phyloP scores from a whole-genome alignment of 2,329 filamentous ascomycete genomes.

The Xylariaceae sp. region DNA sequence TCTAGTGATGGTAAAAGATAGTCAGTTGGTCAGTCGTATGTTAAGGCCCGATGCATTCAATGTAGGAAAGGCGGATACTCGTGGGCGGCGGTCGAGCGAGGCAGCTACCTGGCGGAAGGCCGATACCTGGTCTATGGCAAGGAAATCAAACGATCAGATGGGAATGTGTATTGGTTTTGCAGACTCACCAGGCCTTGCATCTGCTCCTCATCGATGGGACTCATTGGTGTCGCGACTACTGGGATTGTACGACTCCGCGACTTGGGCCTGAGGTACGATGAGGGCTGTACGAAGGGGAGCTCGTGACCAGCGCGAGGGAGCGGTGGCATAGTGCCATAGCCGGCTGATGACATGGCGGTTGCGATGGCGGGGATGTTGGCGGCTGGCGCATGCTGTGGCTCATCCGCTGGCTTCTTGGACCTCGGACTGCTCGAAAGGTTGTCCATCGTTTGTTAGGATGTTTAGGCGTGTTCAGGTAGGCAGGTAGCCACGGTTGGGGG shows the following conservation, averaged over 20 bases:
- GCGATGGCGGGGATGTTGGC: constrained; percentile 2
- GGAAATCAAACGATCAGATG: too few relatives aligned
- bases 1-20: constrained; percentile 47
- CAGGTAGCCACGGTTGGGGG: constrained; percentile 3
- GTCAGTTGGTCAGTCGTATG: constrained; percentile 12
- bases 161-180: too few relatives aligned
- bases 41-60: constrained; percentile 3
- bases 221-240: constrained; percentile 44
- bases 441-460: constrained; percentile 16
- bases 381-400: constrained; percentile 17
- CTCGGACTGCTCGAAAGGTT: constrained; percentile 11
- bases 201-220: constrained; percentile 69
- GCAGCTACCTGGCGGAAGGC: too few relatives aligned
- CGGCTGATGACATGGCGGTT: constrained; percentile 5
- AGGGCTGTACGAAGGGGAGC: constrained; percentile 56
- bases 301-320: constrained; percentile 37
- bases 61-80: constrained; percentile 5
- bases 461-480: background rate
- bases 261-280: constrained; percentile 50
- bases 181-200: constrained; percentile 68
- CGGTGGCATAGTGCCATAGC: constrained; percentile 16
- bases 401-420: constrained; percentile 4
- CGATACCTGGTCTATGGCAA: too few relatives aligned
- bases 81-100: too few relatives aligned
- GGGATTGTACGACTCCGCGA: constrained; percentile 36